phyloP scores from a whole-genome alignment of 805 yeast species.

The Yueomyces sp. region DNA sequence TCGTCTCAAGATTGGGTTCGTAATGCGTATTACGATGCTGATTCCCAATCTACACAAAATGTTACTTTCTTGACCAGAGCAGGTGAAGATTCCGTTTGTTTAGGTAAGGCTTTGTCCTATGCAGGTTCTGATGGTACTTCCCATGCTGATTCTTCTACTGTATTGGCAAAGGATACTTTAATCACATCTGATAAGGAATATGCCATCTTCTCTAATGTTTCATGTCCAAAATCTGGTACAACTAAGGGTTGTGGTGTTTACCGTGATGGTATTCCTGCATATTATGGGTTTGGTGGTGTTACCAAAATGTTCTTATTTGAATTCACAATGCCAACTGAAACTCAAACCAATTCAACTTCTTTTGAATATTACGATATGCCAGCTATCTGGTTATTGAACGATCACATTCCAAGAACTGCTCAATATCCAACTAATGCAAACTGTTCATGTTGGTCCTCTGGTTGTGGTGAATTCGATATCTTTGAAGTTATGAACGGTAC shows the following conservation, averaged over 20 bases:
- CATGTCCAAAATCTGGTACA: slow-evolving; percentile 42
- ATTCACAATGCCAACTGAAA: slow-evolving; percentile 52
- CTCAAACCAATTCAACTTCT: slow-evolving; percentile 23
- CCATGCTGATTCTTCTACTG: slow-evolving; percentile 32
- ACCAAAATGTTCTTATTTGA: slow-evolving; percentile 63
- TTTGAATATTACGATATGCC: slow-evolving; percentile 43
- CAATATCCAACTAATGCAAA: slow-evolving; percentile 46
- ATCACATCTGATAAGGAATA: slow-evolving; percentile 48
- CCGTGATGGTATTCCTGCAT: slow-evolving; percentile 62
- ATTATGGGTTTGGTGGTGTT: slow-evolving; percentile 53
- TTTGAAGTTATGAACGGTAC: slow-evolving; percentile 62
- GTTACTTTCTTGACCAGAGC: slow-evolving; percentile 56
- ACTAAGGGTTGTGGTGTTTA: slow-evolving; percentile 64
- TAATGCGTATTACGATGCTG: slow-evolving; percentile 40
- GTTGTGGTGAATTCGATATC: slow-evolving; percentile 70
- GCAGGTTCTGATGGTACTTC: slow-evolving; percentile 44
- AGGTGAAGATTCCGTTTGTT: slow-evolving; percentile 46
- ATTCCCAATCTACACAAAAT: slow-evolving; percentile 37
- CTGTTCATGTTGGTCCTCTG: slow-evolving; percentile 68
- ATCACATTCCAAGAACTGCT: slow-evolving; percentile 61
- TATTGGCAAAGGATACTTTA: slow-evolving; percentile 35
- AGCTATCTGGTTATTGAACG: slow-evolving; percentile 65
- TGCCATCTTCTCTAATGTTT: slow-evolving; percentile 41
- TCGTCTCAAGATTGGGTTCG: slow-evolving; percentile 42
- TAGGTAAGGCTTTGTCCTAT: slow-evolving; percentile 55